A percentile compares a stretch with the other conserved stretches of the same genome.
Evolutionary conservation across 768 basidiomycete species (phyloP).

Genomic region (button mushroom (Agaricus bisporus)): DNA sequence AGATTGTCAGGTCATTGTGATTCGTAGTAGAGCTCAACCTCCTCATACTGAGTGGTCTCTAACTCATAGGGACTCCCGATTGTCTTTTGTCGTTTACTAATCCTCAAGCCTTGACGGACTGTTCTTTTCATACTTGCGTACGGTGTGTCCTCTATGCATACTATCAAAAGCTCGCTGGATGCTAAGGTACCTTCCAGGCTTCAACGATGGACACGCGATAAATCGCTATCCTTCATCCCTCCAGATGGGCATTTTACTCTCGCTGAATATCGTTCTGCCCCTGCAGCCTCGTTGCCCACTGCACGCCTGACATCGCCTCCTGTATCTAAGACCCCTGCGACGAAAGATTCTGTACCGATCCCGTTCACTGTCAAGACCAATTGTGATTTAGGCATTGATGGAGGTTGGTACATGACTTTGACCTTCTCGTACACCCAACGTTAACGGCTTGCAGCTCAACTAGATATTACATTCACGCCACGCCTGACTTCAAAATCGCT

Average conservation of each 20-base stretch:
- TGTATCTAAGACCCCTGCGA: conserved; percentile 14
- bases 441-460: conserved; percentile 34
- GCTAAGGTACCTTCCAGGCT: conserved; percentile 38
- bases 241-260: conserved; percentile 87
- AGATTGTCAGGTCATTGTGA: conserved; percentile 61
- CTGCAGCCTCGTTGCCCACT: conserved; percentile 27
- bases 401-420: conserved; percentile 24
- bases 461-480: conserved; percentile 59
- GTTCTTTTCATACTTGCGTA: conserved; percentile 90
- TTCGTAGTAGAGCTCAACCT: background rate
- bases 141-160: conserved; percentile 42
- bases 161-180: background rate
- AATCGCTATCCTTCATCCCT: conserved; percentile 82
- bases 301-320: conserved; percentile 19
- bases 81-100: conserved; percentile 73
- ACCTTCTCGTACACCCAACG: background rate
- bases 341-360: conserved; percentile 42
- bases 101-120: conserved; percentile 65
- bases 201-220: conserved; percentile 73
- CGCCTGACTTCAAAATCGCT: conserved; percentile 57
- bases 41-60: conserved; percentile 8
- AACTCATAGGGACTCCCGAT: conserved; percentile 75
- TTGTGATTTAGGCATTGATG: conserved; percentile 37
- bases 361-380: conserved; percentile 45
- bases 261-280: conserved; percentile 72